Conservation (phyloP, 345 rosid species). For the Boechera retrofracta region DNA sequence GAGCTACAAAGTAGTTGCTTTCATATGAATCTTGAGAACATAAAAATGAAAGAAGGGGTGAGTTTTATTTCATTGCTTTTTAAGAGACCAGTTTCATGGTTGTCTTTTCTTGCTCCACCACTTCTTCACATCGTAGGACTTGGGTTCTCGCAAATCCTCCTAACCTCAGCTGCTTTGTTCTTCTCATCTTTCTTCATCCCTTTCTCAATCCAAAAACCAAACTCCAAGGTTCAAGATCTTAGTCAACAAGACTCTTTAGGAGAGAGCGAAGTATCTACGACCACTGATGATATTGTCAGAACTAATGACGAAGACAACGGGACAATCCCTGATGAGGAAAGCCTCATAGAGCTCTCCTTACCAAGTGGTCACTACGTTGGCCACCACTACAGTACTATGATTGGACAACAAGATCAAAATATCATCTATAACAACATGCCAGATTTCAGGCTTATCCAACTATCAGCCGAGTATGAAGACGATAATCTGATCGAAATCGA, state of each 20-base stretch:
- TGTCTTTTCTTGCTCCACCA: constrained; percentile 43
- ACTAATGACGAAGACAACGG: constrained; percentile 38
- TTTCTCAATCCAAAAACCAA: constrained; percentile 43
- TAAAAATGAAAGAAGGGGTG: constrained; percentile 39
- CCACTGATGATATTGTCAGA: constrained; percentile 1
- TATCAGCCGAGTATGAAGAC: constrained; percentile 67
- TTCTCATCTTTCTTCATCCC: constrained; percentile 41
- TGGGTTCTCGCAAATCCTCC: constrained; percentile 44
- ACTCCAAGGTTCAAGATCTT: constrained; percentile 30
- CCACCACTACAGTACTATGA: constrained; percentile 24
- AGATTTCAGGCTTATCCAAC: constrained; percentile 56
- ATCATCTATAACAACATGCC: constrained; percentile 24
- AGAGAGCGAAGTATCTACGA: not conserved
- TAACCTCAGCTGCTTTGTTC: constrained; percentile 48
- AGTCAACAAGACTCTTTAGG: constrained; percentile 46
- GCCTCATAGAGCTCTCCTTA: constrained; percentile 74
- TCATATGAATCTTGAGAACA: constrained; percentile 43
- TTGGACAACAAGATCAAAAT: constrained; percentile 25
- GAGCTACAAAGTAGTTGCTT: constrained; percentile 36
- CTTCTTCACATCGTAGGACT: constrained; percentile 45
- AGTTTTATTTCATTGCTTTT: constrained; percentile 42
- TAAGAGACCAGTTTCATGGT: constrained; percentile 48
- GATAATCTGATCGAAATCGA: constrained; percentile 92
- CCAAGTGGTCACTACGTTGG: constrained; percentile 66
- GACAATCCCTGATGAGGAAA: constrained; percentile 73